A percentile compares a stretch with the other conserved stretches of the same genome.
These are phyloP conservation scores for Geoglossum glabrum DNA, from an alignment of 495 filamentous ascomycete genomes.

Conservation along the genomic window DNA sequence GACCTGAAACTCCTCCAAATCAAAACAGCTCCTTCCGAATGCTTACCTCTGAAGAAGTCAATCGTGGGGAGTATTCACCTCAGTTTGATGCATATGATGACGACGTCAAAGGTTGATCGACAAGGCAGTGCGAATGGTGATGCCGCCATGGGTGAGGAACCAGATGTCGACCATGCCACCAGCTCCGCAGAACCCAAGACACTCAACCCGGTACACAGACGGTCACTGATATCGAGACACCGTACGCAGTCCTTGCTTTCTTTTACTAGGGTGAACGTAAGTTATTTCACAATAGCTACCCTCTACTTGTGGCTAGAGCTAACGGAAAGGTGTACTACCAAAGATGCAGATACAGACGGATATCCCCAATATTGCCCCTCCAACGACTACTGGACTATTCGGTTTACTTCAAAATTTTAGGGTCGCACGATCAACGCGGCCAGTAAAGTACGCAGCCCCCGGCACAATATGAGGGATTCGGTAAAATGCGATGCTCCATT, in stretches of 20 bases:
- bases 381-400: slow-evolving; percentile 69
- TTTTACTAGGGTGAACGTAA: slow-evolving; percentile 91
- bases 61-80: slow-evolving; percentile 89
- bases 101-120: slow-evolving; percentile 20
- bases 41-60: slow-evolving; percentile 87
- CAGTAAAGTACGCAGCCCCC: too few relatives aligned
- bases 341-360: slow-evolving; percentile 87
- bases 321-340: slow-evolving; percentile 55
- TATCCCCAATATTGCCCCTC: slow-evolving; percentile 64
- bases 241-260: slow-evolving; percentile 93
- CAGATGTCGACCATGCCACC: slow-evolving; percentile 87
- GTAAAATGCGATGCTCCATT: too few relatives aligned
- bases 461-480: too few relatives aligned
- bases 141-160: slow-evolving; percentile 26
- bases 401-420: slow-evolving; percentile 74
- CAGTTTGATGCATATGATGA: slow-evolving; percentile 96
- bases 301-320: slow-evolving; percentile 11
- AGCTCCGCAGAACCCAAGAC: slow-evolving; percentile 97
- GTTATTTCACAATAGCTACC: slow-evolving; percentile 16
- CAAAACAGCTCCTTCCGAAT: slow-evolving; percentile 94
- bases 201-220: slow-evolving; percentile 95
- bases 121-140: slow-evolving; percentile 23
- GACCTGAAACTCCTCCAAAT: slow-evolving; percentile 79
- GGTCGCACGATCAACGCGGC: too few relatives aligned
- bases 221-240: slow-evolving; percentile 89